These are phyloP conservation scores for Blastocystis sp. DNA, from an alignment of 352 stramenopile species.

Conservation along the genomic window DNA sequence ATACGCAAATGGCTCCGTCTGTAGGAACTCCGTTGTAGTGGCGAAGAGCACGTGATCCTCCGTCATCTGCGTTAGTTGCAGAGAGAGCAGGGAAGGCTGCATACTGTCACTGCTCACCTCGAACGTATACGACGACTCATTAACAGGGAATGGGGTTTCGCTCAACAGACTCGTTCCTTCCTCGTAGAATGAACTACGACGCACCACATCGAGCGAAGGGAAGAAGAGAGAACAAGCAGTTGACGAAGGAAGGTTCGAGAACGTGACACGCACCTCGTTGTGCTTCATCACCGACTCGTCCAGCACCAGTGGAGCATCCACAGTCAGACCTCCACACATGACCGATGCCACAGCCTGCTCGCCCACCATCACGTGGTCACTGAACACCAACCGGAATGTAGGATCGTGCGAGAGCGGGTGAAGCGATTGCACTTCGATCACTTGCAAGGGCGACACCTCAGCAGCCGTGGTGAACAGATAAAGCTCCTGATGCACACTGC, in stretches of 20 bases:
- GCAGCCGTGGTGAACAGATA: neutral
- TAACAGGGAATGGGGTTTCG: neutral
- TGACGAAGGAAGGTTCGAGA: neutral
- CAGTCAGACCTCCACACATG: neutral
- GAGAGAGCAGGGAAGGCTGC: neutral
- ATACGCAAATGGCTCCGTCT: neutral
- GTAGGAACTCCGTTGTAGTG: neutral
- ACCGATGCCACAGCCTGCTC: neutral
- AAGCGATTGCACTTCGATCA: neutral
- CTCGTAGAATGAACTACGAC: neutral
- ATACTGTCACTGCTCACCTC: neutral
- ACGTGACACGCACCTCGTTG: neutral
- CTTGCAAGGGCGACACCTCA: neutral
- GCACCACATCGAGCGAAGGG: neutral
- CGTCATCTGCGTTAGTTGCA: neutral
- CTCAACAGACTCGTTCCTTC: neutral
- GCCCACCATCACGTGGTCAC: neutral
- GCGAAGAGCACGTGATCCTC: neutral
- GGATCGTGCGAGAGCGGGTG: neutral
- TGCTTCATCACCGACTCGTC: neutral
- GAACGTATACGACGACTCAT: neutral
- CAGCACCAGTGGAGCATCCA: neutral
- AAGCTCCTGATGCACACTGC: neutral
- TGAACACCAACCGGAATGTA: neutral
- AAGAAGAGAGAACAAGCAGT: neutral